Conservation (phyloP, 2,329 filamentous ascomycete species). For the Clathrospora elynae region DNA sequence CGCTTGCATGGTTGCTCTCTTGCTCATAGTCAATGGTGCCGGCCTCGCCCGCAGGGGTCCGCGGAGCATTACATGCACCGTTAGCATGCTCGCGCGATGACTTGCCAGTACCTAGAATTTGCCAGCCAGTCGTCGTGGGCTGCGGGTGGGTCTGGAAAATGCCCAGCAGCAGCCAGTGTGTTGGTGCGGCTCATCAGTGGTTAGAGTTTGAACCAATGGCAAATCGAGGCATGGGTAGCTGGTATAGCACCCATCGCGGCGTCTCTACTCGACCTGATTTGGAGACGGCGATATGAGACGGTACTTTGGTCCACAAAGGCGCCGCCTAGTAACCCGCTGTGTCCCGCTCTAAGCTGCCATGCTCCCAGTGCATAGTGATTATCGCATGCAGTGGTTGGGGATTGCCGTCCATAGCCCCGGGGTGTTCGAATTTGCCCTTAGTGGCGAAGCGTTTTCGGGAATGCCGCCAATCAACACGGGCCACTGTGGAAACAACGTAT, state of each 20-base stretch:
- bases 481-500: slow-evolving; percentile 16
- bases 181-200: slow-evolving; percentile 37
- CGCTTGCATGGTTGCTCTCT: slow-evolving; percentile 29
- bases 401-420: slow-evolving; percentile 7
- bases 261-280: slow-evolving; percentile 35
- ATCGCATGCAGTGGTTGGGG: slow-evolving; percentile 25
- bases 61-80: slow-evolving; percentile 27
- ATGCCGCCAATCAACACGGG: slow-evolving; percentile 20
- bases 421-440: slow-evolving; percentile 19
- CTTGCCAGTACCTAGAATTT: slow-evolving; percentile 30
- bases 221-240: slow-evolving; percentile 37
- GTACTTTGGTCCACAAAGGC: slow-evolving; percentile 25
- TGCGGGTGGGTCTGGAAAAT: slow-evolving; percentile 27
- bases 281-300: slow-evolving; percentile 32
- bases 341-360: slow-evolving; percentile 7
- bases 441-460: slow-evolving; percentile 25
- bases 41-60: slow-evolving; percentile 32
- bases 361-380: slow-evolving; percentile 20
- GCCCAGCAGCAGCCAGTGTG: slow-evolving; percentile 28
- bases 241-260: slow-evolving; percentile 22
- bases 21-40: slow-evolving; percentile 38
- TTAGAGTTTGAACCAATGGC: slow-evolving; percentile 24
- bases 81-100: slow-evolving; percentile 31
- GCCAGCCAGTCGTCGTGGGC: slow-evolving; percentile 23
- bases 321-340: slow-evolving; percentile 15